These are phyloP conservation scores for Linum lewisii DNA, from an alignment of 345 rosid genomes.

Conservation along the genomic window DNA sequence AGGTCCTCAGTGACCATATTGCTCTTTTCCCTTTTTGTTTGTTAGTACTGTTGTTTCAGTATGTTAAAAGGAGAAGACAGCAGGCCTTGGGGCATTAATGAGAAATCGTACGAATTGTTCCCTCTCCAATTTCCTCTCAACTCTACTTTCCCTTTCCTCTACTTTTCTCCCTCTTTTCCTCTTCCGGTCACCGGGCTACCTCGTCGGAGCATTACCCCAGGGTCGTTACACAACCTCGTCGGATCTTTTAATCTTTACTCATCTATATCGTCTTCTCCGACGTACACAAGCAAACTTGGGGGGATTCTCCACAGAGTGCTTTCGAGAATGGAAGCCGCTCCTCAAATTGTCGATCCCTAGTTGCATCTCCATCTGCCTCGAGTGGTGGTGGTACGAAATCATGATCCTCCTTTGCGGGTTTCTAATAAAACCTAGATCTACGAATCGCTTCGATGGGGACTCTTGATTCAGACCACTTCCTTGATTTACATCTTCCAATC, in stretches of 20 bases:
- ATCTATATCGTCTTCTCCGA: not conserved
- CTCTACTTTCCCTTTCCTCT: too few species aligned
- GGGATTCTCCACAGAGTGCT: not conserved
- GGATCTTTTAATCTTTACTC: not conserved
- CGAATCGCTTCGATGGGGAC: constrained; percentile 3
- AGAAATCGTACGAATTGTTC: too few species aligned
- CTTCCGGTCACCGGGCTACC: too few species aligned
- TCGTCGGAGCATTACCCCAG: too few species aligned
- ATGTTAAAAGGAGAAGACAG: too few species aligned
- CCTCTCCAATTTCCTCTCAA: too few species aligned
- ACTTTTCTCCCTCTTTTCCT: too few species aligned
- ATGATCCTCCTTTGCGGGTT: constrained; percentile 5
- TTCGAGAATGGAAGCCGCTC: not conserved
- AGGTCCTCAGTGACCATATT: too few species aligned
- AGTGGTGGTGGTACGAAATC: constrained; percentile 8
- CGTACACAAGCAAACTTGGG: not conserved
- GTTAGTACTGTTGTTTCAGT: too few species aligned
- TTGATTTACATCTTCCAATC: constrained; percentile 4
- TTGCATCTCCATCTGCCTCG: constrained; percentile 5
- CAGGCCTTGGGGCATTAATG: too few species aligned
- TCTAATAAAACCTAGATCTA: not conserved
- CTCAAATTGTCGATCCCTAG: not conserved
- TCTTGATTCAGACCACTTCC: constrained; percentile 3
- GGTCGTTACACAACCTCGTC: constrained; percentile 8
- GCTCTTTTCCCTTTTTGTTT: too few species aligned